A percentile compares a stretch with the other conserved stretches of the same genome.
Conservation (phyloP, 73 alveolate genomes). For the Paramecium biaurelia region DNA sequence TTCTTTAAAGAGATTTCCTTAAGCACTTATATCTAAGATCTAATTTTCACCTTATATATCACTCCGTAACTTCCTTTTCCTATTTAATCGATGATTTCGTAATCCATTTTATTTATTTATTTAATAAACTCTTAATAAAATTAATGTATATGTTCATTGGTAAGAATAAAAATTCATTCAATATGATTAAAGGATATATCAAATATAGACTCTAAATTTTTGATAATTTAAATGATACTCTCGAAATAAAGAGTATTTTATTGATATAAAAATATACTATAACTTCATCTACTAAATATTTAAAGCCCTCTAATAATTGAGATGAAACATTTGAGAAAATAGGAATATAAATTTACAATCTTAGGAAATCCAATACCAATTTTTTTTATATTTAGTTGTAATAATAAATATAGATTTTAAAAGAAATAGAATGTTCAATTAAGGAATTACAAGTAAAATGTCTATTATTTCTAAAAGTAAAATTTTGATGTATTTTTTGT, state of each 20-base stretch:
- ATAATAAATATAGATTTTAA: too few species aligned
- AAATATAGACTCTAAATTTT: too few species aligned
- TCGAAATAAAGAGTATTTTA: background rate
- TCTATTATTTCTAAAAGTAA: background rate
- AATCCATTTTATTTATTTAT: slow-evolving; percentile 12
- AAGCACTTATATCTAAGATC: slow-evolving; percentile 72
- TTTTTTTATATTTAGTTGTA: background rate
- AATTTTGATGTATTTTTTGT: background rate
- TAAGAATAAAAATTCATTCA: background rate
- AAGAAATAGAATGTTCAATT: too few species aligned
- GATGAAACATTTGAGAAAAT: too few species aligned
- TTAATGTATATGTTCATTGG: background rate
- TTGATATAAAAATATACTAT: background rate
- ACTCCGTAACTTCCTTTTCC: slow-evolving; percentile 92
- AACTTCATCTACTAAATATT: background rate
- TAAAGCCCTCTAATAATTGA: too few species aligned
- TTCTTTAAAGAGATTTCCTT: slow-evolving; percentile 73
- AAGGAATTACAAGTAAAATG: too few species aligned
- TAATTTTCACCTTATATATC: slow-evolving; percentile 82
- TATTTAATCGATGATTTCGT: slow-evolving; percentile 78
- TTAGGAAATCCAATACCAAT: background rate
- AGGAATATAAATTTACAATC: background rate
- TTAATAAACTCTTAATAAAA: background rate
- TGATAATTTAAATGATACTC: too few species aligned
- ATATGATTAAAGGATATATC: background rate